Evolutionary conservation across 2,329 filamentous ascomycete species (phyloP), one percentile per base, ranked within the genome.

Genomic region (Phialemonium atrogriseum): DNA sequence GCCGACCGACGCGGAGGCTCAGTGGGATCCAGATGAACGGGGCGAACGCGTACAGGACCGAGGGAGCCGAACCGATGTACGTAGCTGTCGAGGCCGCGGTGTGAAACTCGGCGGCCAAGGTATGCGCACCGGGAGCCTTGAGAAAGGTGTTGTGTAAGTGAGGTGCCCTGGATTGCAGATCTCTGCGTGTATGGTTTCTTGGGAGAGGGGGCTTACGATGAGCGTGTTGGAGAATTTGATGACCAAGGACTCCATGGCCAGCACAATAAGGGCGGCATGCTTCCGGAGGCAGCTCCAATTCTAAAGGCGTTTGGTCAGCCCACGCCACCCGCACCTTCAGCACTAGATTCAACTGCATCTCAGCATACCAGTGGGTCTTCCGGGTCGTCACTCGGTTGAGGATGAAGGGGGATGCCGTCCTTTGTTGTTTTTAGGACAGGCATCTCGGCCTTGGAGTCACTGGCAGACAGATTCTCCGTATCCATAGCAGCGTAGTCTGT

Each of bases 1-100:
- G 38, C n/a, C 40, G 38, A 12, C 40, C 40, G 11, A 42, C 20
- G 12, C 35, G 35, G 18, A 31, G 40, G 33, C 40, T 42, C n/a
- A 42, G 14, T 10, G 40, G 40, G 17, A 40, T 42, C 40, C 40
- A 42, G 22, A 42, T 16, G 24, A 40, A 28, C 9, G 40, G 40
- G 4, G 35, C 40, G 5, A 42, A 12, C 7, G 38, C 38, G 13
- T 35, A 32, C 14, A 42, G 24, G 12, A 40, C 33, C 12, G 38
- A 35, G 2, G 38, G 35, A 4, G 40, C 36, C 2, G 33, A 36
- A 32, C 35, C 38, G n/a, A 42, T 40, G 30, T 42, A 42, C 9
- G 38, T 40, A 15, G 38, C 40, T 34, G 29, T 25, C 13, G 31
- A 31, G 9, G 36, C 15, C 15, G 36, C 19, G 5, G 25, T 28